Conservation (phyloP, 73 alveolate genomes). For the Halteria grandinella region DNA sequence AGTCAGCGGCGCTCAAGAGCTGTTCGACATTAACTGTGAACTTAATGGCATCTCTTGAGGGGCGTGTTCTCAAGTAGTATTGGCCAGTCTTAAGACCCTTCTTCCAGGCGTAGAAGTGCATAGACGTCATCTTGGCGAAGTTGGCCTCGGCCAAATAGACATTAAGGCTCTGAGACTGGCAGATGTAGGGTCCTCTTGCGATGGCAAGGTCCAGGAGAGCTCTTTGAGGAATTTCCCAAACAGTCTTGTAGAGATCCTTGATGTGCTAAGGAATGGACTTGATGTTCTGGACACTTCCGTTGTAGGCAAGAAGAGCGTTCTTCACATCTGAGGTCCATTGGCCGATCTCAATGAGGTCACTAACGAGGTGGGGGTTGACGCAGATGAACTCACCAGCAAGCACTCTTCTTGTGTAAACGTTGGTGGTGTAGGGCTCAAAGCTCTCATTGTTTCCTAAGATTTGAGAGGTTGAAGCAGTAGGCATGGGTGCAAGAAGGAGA, state of each 20-base stretch:
- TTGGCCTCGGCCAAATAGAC: constrained; percentile 44
- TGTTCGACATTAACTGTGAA: constrained; percentile 46
- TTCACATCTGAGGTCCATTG: constrained; percentile 67
- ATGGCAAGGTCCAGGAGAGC: constrained; percentile 39
- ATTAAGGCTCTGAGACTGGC: constrained; percentile 67
- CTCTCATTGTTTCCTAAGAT: constrained; percentile 91
- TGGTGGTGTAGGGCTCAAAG: constrained; percentile 92
- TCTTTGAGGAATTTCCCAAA: constrained; percentile 55
- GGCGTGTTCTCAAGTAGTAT: constrained; percentile 42
- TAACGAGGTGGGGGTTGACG: constrained; percentile 85
- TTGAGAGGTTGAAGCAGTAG: constrained; percentile 92
- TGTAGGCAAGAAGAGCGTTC: constrained; percentile 76
- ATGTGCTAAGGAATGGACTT: constrained; percentile 60
- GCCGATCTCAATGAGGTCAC: constrained; percentile 47
- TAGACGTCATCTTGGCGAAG: constrained; percentile 79
- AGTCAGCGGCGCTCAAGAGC: constrained; percentile 38
- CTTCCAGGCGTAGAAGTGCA: constrained; percentile 93
- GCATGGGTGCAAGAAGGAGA: constrained; percentile 93
- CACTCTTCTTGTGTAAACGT: constrained; percentile 87
- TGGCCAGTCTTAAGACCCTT: constrained; percentile 81
- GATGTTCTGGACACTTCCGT: constrained; percentile 74
- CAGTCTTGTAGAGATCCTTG: constrained; percentile 75
- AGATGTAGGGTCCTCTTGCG: constrained; percentile 60
- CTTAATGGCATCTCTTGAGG: constrained; percentile 47
- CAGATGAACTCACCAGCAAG: constrained; percentile 91